phyloP scores from a whole-genome alignment of 2,329 filamentous ascomycete genomes.

The Fusarium floridanum region DNA sequence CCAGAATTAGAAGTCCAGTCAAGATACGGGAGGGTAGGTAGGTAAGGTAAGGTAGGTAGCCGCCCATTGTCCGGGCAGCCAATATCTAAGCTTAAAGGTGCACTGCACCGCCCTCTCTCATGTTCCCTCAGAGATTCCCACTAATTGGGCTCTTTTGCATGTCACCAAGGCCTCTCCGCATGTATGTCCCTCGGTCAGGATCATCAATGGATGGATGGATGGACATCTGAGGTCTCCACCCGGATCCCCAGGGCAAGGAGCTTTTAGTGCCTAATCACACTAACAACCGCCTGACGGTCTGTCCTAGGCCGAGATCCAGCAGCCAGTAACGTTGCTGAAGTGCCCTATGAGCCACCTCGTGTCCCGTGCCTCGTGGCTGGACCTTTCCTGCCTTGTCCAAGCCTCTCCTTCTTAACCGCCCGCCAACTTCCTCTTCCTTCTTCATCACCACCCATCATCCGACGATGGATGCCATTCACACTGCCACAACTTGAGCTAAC shows the following conservation, averaged over 20 bases:
- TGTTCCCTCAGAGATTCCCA: constrained; percentile 1
- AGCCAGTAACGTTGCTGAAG: constrained; percentile 42
- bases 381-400: constrained; percentile 41
- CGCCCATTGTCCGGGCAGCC: neutral
- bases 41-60: neutral
- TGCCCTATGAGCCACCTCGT: constrained; percentile 23
- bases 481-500: neutral
- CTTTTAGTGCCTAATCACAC: constrained; percentile 35
- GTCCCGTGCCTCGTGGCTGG: constrained; percentile 30
- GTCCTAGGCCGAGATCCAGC: constrained; percentile 30
- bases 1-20: neutral
- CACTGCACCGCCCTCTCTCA: neutral
- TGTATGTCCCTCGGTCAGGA: neutral
- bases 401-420: constrained; percentile 36
- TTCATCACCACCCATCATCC: constrained; percentile 9
- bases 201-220: neutral
- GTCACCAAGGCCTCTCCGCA: constrained; percentile 10
- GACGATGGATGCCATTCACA: constrained; percentile 1
- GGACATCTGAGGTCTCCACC: constrained; percentile 26
- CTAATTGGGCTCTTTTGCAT: constrained; percentile 7
- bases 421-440: constrained; percentile 6
- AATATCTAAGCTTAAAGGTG: constrained; percentile 6
- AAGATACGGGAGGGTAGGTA: neutral
- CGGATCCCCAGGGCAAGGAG: constrained; percentile 27
- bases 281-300: constrained; percentile 40